Conservation (phyloP, 139 green algal species). For the Chlamydomonas schloesseri region DNA sequence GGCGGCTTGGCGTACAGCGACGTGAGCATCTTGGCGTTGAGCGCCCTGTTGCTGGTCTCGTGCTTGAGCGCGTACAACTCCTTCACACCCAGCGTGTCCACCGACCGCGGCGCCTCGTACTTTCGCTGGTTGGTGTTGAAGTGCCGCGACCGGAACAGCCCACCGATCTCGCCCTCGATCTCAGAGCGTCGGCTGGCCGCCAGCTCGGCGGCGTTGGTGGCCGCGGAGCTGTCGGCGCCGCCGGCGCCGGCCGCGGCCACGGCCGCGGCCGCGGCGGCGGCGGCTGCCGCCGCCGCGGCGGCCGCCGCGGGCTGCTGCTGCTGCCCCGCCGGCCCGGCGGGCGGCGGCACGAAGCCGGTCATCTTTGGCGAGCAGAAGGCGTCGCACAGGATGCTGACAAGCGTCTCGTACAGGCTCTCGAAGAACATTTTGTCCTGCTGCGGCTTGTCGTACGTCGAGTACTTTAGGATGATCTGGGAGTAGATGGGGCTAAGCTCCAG, state of each 20-base stretch:
- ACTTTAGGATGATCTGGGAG: slow-evolving; percentile 59
- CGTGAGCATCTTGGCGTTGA: slow-evolving; percentile 74
- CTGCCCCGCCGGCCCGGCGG: not conserved
- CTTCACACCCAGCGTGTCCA: slow-evolving; percentile 78
- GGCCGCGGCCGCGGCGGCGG: not conserved
- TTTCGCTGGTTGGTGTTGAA: slow-evolving; percentile 72
- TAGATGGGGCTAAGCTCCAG: slow-evolving; percentile 43
- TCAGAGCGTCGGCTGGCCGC: slow-evolving; percentile 46
- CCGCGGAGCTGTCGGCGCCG: not conserved
- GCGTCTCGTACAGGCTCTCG: slow-evolving; percentile 56
- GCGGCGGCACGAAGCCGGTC: slow-evolving; percentile 12
- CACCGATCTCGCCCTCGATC: slow-evolving; percentile 60
- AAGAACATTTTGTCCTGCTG: slow-evolving; percentile 65
- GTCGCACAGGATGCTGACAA: slow-evolving; percentile 50
- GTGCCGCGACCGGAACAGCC: slow-evolving; percentile 58
- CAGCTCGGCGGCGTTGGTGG: slow-evolving; percentile 11
- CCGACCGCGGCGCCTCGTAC: slow-evolving; percentile 61
- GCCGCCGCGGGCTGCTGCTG: not conserved
- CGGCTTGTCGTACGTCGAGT: slow-evolving; percentile 55
- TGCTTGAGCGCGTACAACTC: slow-evolving; percentile 80
- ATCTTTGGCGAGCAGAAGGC: slow-evolving; percentile 49
- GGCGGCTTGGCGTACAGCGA: slow-evolving; percentile 65
- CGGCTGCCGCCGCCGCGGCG: slow-evolving; percentile 2
- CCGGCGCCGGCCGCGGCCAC: slow-evolving; percentile 15
- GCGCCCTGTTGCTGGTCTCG: slow-evolving; percentile 66